Evolutionary conservation across 495 filamentous ascomycete species (phyloP).

Genomic region (Penicillium malachiteum): DNA sequence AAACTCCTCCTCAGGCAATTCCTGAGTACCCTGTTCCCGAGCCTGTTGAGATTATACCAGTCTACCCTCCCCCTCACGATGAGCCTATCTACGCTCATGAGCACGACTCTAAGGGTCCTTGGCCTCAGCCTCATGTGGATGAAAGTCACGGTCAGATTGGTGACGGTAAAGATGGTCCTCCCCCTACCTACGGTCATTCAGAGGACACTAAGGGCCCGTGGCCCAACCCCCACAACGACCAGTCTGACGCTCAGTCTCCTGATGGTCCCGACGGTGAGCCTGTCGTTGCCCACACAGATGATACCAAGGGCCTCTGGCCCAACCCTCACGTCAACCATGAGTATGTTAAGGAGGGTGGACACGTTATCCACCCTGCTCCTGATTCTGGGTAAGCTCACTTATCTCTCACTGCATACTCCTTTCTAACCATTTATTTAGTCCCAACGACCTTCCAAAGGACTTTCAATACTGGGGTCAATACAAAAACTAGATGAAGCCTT

Average conservation of each 20-base stretch:
- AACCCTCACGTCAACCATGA: conserved; percentile 11
- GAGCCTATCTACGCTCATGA: conserved; percentile 10
- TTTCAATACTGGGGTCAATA: conserved; percentile 21
- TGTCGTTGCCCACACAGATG: conserved; percentile 4
- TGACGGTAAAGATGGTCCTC: conserved; percentile 3
- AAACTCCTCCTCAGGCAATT: not conserved
- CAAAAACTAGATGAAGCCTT: conserved; percentile 8
- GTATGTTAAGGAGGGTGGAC: conserved; percentile 10
- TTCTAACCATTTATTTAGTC: conserved; percentile 4
- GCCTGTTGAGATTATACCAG: not conserved
- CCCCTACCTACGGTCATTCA: conserved; percentile 8
- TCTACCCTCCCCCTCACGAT: conserved; percentile 16
- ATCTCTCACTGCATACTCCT: not conserved
- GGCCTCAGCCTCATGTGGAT: conserved; percentile 12
- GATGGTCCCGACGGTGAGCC: conserved; percentile 1
- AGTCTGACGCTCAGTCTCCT: conserved; percentile 5
- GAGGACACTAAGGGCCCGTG: conserved; percentile 13
- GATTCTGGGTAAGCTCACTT: conserved; percentile 17
- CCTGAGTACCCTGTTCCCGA: conserved; percentile 1
- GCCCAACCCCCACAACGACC: conserved; percentile 4
- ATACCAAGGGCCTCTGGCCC: conserved; percentile 15
- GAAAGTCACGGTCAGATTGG: conserved; percentile 10
- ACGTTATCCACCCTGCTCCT: conserved; percentile 9
- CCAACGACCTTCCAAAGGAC: conserved; percentile 16
- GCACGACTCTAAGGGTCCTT: conserved; percentile 11